Percentiles rank a stretch among this genome's conserved stretches.
Evolutionary conservation across 2,329 filamentous ascomycete species (phyloP).

Genomic region (Fusarium lyarnte): DNA sequence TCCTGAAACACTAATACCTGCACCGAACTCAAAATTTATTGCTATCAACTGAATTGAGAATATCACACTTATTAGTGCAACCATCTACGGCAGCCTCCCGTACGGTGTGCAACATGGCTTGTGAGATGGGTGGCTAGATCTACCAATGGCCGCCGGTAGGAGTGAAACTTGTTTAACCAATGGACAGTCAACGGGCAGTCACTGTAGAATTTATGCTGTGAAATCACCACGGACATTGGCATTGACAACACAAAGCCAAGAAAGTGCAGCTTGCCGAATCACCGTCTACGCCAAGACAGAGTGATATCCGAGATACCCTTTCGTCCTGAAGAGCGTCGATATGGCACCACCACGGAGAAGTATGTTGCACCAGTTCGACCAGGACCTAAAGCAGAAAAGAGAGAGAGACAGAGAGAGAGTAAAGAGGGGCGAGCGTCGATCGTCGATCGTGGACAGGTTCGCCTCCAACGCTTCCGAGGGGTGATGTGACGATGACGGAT

Average conservation of each 20-base stretch:
- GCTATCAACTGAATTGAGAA: slow-evolving; percentile 10
- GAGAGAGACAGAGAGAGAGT: neutral
- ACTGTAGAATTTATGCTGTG: neutral
- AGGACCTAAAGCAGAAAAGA: neutral
- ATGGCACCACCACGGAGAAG: slow-evolving; percentile 26
- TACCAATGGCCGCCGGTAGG: neutral
- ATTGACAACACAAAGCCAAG: neutral
- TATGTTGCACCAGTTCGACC: slow-evolving; percentile 9
- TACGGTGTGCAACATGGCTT: neutral
- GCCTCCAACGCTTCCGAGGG: neutral
- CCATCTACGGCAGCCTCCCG: slow-evolving; percentile 19
- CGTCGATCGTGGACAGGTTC: slow-evolving; percentile 1
- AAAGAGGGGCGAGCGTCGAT: slow-evolving; percentile 34
- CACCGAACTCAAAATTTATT: slow-evolving; percentile 20
- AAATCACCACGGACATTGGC: neutral
- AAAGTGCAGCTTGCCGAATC: neutral
- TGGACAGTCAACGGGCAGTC: neutral
- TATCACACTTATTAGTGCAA: slow-evolving; percentile 12
- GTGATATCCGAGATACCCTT: slow-evolving; percentile 13
- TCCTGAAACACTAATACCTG: slow-evolving; percentile 16
- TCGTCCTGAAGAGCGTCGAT: slow-evolving; percentile 9
- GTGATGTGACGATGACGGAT: slow-evolving; percentile 25
- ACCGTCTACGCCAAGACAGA: slow-evolving; percentile 15
- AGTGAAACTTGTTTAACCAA: slow-evolving; percentile 9
- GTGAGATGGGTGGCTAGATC: neutral